Evolutionary conservation across 345 rosid species (phyloP), one percentile per base, ranked within the genome.

Genomic region (Noccaea caerulescens): DNA sequence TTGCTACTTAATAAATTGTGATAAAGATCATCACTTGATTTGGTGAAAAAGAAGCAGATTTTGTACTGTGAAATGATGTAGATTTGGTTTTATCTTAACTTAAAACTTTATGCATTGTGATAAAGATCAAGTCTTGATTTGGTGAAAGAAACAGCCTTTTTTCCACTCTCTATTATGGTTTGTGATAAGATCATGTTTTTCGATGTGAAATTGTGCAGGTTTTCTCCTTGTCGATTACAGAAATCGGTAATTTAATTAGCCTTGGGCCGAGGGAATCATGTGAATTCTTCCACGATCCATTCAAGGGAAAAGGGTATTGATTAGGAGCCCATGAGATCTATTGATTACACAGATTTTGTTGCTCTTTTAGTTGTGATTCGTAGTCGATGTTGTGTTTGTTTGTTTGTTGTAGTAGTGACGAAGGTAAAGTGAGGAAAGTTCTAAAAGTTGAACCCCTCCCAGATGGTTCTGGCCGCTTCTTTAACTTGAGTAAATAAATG

Each of bases 381-480:
- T 64, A n/a, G 13, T 49, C 4, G 13, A 34, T 57, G 10, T 25
- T 53, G 9, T 54, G 38, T 53, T 69, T 75, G 37, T 10, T 69
- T 36, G 4, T 10, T 69, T 36, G 4, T 67, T 86, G 76, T 77
- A 88, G 76, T 72, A 88, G 97, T 58, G 98, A 93, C 10, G 98
- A 93, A 79, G 97, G 98, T 60, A 86, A 89, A 79, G 83, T 93
- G 71, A 87, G 91, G 81, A 93, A 93, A 87, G 79, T 88, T 70
- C 83, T 93, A 87, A 89, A 84, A 81, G 91, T 94, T 36, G 99
- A 89, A 80, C 99, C 97, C 8, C 86, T 94, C 13, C 96, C 95
- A 54, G 96, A 94, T 84, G 95, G 97, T 59, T 84, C 95, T 8
- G 99, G 97, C 55, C 94, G 86, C 80, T 88, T 93, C 82, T 93